phyloP scores from a whole-genome alignment of 2,329 filamentous ascomycete genomes.

The Verticillium nonalfalfae region DNA sequence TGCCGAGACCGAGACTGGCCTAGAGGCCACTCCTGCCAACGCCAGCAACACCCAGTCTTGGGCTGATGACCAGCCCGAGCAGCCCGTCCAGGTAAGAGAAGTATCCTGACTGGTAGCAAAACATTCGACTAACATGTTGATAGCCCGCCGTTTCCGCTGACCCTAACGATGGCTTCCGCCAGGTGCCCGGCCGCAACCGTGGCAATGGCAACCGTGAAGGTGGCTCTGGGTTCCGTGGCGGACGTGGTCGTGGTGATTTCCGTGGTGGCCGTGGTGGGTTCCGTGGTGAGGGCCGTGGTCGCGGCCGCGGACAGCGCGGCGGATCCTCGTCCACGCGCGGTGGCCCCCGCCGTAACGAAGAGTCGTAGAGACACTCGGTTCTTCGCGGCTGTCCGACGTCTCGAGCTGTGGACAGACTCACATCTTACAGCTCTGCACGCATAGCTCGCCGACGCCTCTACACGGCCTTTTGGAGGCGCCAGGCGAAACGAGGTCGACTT shows the following conservation, averaged over 20 bases:
- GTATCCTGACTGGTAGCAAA: not conserved
- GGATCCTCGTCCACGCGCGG: slow-evolving; percentile 22
- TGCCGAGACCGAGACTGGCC: slow-evolving; percentile 64
- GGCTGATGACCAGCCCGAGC: slow-evolving; percentile 72
- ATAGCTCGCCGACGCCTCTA: slow-evolving; percentile 27
- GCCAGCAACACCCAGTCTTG: slow-evolving; percentile 58
- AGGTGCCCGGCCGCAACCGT: slow-evolving; percentile 57
- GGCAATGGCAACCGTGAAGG: slow-evolving; percentile 48
- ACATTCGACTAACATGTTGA: slow-evolving; percentile 1
- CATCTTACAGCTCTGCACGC: slow-evolving; percentile 20
- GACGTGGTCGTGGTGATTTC: slow-evolving; percentile 35
- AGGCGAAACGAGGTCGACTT: slow-evolving; percentile 1
- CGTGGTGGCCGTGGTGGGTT: slow-evolving; percentile 43
- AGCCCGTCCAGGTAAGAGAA: slow-evolving; percentile 32
- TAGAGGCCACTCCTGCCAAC: slow-evolving; percentile 52
- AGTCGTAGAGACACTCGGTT: slow-evolving; percentile 24
- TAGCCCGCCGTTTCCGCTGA: slow-evolving; percentile 30
- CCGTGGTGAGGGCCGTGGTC: slow-evolving; percentile 39
- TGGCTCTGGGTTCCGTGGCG: slow-evolving; percentile 30
- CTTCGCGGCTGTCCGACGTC: not conserved
- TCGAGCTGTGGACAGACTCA: slow-evolving; percentile 2
- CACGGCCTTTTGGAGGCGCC: slow-evolving; percentile 32
- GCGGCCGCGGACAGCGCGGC: slow-evolving; percentile 28
- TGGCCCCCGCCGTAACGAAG: slow-evolving; percentile 29
- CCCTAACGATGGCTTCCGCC: slow-evolving; percentile 63